Conservation (phyloP, 441 rosid genomes). For the Jatropha multifida region DNA sequence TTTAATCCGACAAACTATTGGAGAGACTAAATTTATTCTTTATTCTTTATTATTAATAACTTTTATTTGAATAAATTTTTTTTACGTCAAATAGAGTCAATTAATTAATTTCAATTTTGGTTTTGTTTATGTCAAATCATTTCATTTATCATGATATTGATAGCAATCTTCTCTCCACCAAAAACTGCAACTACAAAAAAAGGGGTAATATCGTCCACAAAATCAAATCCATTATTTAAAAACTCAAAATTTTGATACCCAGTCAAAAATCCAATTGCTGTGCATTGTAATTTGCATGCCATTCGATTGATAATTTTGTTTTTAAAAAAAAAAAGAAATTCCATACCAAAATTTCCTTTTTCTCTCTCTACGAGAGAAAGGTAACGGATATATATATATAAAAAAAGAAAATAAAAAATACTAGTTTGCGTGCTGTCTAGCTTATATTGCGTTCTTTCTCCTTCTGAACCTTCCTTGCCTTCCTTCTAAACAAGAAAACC, state of each 20-base stretch:
- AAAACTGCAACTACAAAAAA: too few relatives aligned
- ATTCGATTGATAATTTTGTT: not conserved
- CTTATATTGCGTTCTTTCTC: not conserved
- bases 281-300: not conserved
- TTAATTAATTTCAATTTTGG: too few relatives aligned
- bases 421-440: not conserved
- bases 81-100: too few relatives aligned
- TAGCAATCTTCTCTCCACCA: too few relatives aligned
- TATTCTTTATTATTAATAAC: too few relatives aligned
- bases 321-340: not conserved
- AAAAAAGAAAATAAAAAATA: not conserved
- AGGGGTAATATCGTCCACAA: not conserved
- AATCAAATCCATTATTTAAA: not conserved
- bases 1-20: too few relatives aligned
- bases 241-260: not conserved
- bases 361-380: not conserved
- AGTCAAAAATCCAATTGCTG: not conserved
- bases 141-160: too few relatives aligned
- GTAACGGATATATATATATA: not conserved
- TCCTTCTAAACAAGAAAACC: not conserved
- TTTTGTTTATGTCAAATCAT: not conserved
- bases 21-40: too few relatives aligned
- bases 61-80: too few relatives aligned
- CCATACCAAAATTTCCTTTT: not conserved
- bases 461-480: not conserved